These are phyloP conservation scores for Millerozyma acaciae DNA, from an alignment of 805 yeast genomes.

Conservation along the genomic window DNA sequence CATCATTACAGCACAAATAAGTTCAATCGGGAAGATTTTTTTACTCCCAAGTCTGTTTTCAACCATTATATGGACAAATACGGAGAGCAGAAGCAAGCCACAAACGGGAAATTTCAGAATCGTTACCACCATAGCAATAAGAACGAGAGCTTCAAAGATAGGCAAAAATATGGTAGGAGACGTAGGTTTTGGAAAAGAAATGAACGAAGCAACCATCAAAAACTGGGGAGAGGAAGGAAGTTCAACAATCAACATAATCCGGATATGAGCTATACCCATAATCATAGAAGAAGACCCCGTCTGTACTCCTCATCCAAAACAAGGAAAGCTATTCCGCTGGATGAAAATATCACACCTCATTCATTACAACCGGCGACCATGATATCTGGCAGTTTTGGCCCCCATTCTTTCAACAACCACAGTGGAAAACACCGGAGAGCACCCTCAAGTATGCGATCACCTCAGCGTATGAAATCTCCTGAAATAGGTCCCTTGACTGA, in stretches of 20 bases:
- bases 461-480: conserved; percentile 29
- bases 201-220: conserved; percentile 15
- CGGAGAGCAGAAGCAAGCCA: conserved; percentile 39
- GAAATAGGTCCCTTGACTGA: conserved; percentile 31
- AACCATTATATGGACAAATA: conserved; percentile 67
- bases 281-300: conserved; percentile 16
- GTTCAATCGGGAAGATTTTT: conserved; percentile 66
- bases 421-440: conserved; percentile 37
- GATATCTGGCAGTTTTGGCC: conserved; percentile 1
- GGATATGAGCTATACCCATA: conserved; percentile 7
- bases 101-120: conserved; percentile 6
- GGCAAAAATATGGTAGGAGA: conserved; percentile 18
- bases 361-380: conserved; percentile 4
- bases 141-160: conserved; percentile 1
- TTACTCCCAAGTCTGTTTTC: conserved; percentile 73
- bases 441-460: conserved; percentile 43
- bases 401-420: conserved; percentile 8
- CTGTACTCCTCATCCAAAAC: conserved; percentile 20
- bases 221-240: conserved; percentile 12
- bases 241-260: conserved; percentile 11
- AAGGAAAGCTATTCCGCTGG: conserved; percentile 3
- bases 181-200: conserved; percentile 28
- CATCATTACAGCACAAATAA: conserved; percentile 14
- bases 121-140: conserved; percentile 5
- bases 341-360: neutral